These are phyloP conservation scores for Syzygium aromaticum DNA, from an alignment of 345 rosid species.

Conservation along the genomic window DNA sequence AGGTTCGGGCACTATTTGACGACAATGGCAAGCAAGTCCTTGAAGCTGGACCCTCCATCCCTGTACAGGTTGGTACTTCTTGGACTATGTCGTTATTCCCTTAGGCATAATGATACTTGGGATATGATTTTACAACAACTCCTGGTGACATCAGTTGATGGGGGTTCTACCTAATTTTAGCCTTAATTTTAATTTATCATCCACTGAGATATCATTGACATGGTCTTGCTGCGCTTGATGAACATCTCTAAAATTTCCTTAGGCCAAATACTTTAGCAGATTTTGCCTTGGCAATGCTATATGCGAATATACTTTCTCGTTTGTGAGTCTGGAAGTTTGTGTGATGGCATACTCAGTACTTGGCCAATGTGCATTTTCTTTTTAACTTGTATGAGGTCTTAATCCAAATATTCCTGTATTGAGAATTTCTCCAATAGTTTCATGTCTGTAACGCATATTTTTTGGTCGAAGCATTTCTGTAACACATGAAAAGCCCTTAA, in stretches of 20 bases:
- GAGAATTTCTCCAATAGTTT: neutral
- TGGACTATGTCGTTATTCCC: neutral
- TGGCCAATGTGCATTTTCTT: neutral
- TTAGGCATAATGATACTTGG: neutral
- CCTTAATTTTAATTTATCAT: neutral
- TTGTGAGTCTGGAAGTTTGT: neutral
- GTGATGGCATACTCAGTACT: neutral
- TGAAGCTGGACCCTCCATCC: conserved; percentile 94
- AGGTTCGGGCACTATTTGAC: conserved; percentile 94
- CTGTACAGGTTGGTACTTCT: conserved; percentile 62
- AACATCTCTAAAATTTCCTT: neutral
- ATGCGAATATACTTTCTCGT: neutral
- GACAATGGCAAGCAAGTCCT: conserved; percentile 67
- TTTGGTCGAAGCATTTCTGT: neutral
- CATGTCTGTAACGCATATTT: neutral
- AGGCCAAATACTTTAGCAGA: neutral
- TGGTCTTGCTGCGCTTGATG: neutral
- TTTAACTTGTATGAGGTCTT: neutral
- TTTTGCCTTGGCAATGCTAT: neutral
- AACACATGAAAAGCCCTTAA: neutral
- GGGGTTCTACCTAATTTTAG: neutral
- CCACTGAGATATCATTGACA: neutral
- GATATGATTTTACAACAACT: neutral
- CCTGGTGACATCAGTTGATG: neutral
- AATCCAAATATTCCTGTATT: neutral